phyloP scores from a whole-genome alignment of 1,139 yeast species.

The Pichia sp. region DNA sequence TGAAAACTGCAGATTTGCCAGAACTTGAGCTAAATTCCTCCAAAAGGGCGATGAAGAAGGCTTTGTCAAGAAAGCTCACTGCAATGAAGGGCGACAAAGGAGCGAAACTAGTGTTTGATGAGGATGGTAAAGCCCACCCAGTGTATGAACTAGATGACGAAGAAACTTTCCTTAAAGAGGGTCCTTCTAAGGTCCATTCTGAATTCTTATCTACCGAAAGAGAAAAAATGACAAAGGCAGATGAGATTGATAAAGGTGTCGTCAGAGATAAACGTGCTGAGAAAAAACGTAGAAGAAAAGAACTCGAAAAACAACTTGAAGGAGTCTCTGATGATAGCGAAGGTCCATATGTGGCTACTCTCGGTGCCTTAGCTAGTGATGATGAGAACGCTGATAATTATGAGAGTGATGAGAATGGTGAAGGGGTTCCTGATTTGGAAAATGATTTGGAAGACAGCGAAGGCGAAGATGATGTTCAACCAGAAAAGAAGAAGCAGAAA shows the following conservation, averaged over 20 bases:
- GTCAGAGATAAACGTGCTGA: conserved; percentile 83
- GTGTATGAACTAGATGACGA: conserved; percentile 88
- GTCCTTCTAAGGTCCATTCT: conserved; percentile 62
- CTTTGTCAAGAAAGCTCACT: conserved; percentile 81
- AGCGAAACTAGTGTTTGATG: conserved; percentile 81
- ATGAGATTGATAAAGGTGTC: conserved; percentile 70
- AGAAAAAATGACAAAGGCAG: conserved; percentile 64
- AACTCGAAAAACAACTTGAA: conserved; percentile 56
- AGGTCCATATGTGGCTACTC: conserved; percentile 23
- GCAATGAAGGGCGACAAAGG: conserved; percentile 54
- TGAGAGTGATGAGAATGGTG: conserved; percentile 33
- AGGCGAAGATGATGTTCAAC: conserved; percentile 35
- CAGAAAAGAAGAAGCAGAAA: conserved; percentile 49
- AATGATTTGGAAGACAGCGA: conserved; percentile 44
- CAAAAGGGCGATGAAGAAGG: conserved; percentile 82
- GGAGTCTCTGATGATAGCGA: conserved; percentile 40
- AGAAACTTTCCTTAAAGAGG: conserved; percentile 74
- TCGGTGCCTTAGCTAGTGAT: conserved; percentile 29
- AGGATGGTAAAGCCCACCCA: conserved; percentile 89
- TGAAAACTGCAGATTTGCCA: conserved; percentile 64
- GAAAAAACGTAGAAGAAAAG: conserved; percentile 85
- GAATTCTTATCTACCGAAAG: conserved; percentile 65
- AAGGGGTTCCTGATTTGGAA: conserved; percentile 39
- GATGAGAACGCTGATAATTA: no score
- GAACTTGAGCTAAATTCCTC: conserved; percentile 61